Evolutionary conservation across 352 stramenopile species (phyloP).

Genomic region (Globisporangium cederbergense): DNA sequence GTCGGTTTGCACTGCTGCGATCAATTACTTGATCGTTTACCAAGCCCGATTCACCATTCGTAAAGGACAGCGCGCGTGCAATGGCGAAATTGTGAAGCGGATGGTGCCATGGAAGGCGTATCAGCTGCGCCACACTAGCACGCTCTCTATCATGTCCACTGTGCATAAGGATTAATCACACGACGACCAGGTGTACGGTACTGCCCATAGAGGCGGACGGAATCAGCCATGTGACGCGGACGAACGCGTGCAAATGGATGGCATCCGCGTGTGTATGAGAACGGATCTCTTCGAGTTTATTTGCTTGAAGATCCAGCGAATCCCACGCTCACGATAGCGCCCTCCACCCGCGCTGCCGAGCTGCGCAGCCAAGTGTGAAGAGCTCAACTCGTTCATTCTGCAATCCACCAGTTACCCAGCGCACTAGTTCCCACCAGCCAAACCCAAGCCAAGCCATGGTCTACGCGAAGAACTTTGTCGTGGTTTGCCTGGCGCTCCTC

Average conservation of each 20-base stretch:
- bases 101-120: not conserved
- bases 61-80: not conserved
- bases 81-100: not conserved
- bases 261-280: not conserved
- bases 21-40: too few species aligned
- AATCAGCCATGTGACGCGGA: not conserved
- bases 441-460: not conserved
- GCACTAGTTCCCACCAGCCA: not conserved
- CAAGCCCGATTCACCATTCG: not conserved
- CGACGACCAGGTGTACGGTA: not conserved
- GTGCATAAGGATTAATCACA: not conserved
- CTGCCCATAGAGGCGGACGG: not conserved
- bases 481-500: not conserved
- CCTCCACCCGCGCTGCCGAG: not conserved
- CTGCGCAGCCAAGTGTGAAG: not conserved
- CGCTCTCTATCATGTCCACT: not conserved
- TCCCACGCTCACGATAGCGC: not conserved
- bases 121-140: not conserved
- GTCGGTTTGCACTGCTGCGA: too few species aligned
- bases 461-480: conserved; percentile 8
- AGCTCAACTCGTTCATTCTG: not conserved
- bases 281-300: not conserved
- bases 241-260: not conserved
- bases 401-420: not conserved
- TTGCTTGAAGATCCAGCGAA: not conserved